Evolutionary conservation across 805 yeast genomes (phyloP), one percentile per base, ranked within the genome.

Genomic region (Kluyveromyces aestuarii): DNA sequence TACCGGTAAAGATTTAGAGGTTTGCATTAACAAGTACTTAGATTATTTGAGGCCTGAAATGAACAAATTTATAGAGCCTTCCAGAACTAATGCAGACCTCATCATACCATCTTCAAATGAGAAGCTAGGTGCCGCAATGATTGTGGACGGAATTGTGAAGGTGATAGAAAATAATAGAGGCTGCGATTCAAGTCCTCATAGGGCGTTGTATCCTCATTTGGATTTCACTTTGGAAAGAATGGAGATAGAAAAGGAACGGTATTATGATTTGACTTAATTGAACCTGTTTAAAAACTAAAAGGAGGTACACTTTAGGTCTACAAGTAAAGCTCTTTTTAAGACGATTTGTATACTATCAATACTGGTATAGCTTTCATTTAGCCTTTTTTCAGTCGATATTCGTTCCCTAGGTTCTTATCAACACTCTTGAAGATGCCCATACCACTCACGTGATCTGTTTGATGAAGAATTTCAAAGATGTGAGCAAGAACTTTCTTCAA

Each of bases 121-220:
- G 25, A 44, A 43, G 18, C 50, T 62, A 17, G 68, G 67, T 8
- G 46, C 55, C 21, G 62, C 57, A 0, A 60, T 65, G 8, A 49
- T 65, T 7, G 55, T 63, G 3, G 65, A 65, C 48, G 68, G 69
- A 13, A 61, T 65, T 19, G 59, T 55, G 8, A 61, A 62, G 46
- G 55, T 61, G 3, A 57, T 64, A 13, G 59, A 63, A 41, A 57
- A 53, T 19, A 50, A 48, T 38, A 54, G 52, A 37, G 57, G 53
- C 8, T 48, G 48, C 16, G 50, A 46, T 8, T 36, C 33, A 30
- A 48, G 18, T 33, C 47, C 18, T 13, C 11, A 25, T 16, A 47
- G 33, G 21, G 49, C 47, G 35, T 50, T 50, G 13, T 50, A 57
- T 37, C 55, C 63, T 14, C 48, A 60, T 27, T 52, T 64, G 49